Percentiles rank a stretch among this genome's conserved stretches.
These are phyloP conservation scores for Fusarium ambrosium DNA, from an alignment of 2,329 filamentous ascomycete species.

Conservation along the genomic window DNA sequence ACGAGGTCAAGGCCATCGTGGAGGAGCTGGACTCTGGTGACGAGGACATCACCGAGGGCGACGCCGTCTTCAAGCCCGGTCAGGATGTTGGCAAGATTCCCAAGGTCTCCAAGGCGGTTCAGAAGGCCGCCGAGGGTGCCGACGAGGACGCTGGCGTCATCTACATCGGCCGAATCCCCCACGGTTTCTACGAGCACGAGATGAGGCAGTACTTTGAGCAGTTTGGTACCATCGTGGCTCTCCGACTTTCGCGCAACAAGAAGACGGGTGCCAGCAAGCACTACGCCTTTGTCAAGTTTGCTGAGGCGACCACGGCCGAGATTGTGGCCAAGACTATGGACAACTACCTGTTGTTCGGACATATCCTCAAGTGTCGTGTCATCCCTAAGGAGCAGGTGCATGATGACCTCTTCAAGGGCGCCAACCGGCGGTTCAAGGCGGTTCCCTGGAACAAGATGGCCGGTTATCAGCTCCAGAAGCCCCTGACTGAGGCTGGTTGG, in stretches of 20 bases:
- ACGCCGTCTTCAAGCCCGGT: slow-evolving; percentile 59
- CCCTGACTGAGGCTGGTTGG: slow-evolving; percentile 83
- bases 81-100: slow-evolving; percentile 67
- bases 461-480: slow-evolving; percentile 79
- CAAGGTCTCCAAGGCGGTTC: slow-evolving; percentile 59
- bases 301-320: slow-evolving; percentile 80
- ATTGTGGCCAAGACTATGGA: slow-evolving; percentile 97
- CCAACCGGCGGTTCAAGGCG: slow-evolving; percentile 89
- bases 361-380: slow-evolving; percentile 89
- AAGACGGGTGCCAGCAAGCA: slow-evolving; percentile 93
- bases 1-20: slow-evolving; percentile 59
- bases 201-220: slow-evolving; percentile 95
- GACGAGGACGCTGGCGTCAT: slow-evolving; percentile 79
- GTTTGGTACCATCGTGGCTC: slow-evolving; percentile 83
- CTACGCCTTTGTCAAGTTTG: slow-evolving; percentile 94
- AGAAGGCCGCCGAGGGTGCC: slow-evolving; percentile 58
- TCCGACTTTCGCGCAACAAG: slow-evolving; percentile 91
- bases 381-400: slow-evolving; percentile 84
- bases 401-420: slow-evolving; percentile 87
- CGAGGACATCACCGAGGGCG: slow-evolving; percentile 55
- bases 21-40: slow-evolving; percentile 61
- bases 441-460: slow-evolving; percentile 91
- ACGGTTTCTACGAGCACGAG: slow-evolving; percentile 96
- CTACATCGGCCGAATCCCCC: slow-evolving; percentile 91
- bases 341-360: slow-evolving; percentile 95